Conservation (phyloP, 2,329 filamentous ascomycete genomes). For the Aspergillus eucalypticola region DNA sequence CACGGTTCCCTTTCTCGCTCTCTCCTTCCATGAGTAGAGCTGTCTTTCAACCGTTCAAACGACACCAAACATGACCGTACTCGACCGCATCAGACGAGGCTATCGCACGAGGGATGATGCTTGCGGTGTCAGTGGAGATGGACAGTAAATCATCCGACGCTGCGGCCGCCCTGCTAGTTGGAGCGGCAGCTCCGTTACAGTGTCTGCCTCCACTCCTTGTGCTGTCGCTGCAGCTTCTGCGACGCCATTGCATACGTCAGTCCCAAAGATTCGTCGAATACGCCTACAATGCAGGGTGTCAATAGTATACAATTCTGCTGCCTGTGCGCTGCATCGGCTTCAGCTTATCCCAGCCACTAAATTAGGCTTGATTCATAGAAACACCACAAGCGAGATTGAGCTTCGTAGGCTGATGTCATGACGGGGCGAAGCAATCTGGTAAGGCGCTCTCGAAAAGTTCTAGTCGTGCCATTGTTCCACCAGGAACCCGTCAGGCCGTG, state of each 20-base stretch:
- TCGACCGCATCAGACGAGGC: too few relatives aligned
- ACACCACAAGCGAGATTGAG: background rate
- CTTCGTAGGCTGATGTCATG: background rate
- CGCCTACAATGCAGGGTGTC: background rate
- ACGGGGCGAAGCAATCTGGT: background rate
- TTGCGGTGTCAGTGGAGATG: background rate
- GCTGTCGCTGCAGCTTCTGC: background rate
- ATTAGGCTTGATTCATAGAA: background rate
- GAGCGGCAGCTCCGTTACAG: background rate
- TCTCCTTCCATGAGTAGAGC: background rate
- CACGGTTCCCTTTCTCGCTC: too few relatives aligned
- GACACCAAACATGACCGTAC: too few relatives aligned
- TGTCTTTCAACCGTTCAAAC: too few relatives aligned
- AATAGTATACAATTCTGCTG: background rate
- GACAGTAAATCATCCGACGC: background rate
- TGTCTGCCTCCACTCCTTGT: background rate
- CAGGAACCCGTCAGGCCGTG: background rate
- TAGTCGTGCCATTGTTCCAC: background rate
- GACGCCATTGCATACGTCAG: constrained; percentile 1
- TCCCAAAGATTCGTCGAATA: background rate
- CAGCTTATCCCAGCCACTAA: background rate
- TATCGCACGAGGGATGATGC: too few relatives aligned
- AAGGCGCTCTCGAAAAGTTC: background rate
- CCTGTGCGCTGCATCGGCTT: background rate
- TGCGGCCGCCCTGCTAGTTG: background rate